Conservation (phyloP, 1,284 basidiomycete genomes). For the Heliocybe sulcata region DNA sequence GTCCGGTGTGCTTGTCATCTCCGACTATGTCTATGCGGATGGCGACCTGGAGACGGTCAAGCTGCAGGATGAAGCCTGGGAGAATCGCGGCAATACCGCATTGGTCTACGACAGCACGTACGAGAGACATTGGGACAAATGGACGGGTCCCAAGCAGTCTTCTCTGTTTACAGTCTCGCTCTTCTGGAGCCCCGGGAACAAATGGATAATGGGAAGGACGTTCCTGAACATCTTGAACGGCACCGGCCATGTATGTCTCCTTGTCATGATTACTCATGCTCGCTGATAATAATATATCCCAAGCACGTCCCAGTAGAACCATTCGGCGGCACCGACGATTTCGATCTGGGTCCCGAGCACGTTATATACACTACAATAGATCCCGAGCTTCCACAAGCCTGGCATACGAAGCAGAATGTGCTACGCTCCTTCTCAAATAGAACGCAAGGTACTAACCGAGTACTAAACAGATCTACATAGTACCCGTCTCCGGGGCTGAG, state of each 20-base stretch:
- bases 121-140: constrained; percentile 87
- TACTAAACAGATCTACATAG: constrained; percentile 51
- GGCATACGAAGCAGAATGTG: constrained; percentile 79
- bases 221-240: constrained; percentile 58
- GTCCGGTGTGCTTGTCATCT: constrained; percentile 60
- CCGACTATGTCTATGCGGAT: constrained; percentile 71
- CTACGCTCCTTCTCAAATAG: neutral
- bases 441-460: neutral
- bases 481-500: constrained; percentile 41
- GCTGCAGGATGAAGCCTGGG: constrained; percentile 63
- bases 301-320: constrained; percentile 77
- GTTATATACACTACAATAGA: constrained; percentile 86
- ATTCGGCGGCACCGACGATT: constrained; percentile 73
- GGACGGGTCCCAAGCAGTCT: constrained; percentile 67
- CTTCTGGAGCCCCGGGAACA: constrained; percentile 33
- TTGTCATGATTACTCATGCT: neutral
- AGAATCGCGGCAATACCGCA: constrained; percentile 66
- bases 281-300: neutral
- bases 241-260: constrained; percentile 50
- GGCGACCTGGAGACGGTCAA: constrained; percentile 61
- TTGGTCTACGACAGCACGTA: constrained; percentile 74
- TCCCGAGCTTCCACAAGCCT: constrained; percentile 61
- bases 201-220: constrained; percentile 44
- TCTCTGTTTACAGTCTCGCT: constrained; percentile 65
- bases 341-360: constrained; percentile 58